phyloP scores from a whole-genome alignment of 768 basidiomycete genomes.

The Tylopilus felleus region DNA sequence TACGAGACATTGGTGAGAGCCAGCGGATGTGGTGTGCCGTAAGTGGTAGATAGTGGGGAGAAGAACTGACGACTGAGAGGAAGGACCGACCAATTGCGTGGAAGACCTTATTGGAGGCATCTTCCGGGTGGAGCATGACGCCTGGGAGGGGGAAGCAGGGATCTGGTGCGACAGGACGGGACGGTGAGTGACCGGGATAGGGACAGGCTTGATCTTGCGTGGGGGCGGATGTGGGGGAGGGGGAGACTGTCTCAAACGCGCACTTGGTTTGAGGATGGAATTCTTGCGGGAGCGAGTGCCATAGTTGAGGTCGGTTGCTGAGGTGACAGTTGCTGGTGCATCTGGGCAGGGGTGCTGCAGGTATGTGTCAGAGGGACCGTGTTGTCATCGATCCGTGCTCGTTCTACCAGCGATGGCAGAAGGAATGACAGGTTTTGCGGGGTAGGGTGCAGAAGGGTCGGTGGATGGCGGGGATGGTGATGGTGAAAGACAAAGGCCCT shows the following conservation, averaged over 20 bases:
- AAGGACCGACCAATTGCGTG: constrained; percentile 70
- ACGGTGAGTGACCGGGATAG: constrained; percentile 21
- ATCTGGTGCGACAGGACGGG: constrained; percentile 17
- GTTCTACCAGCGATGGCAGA: constrained; percentile 31
- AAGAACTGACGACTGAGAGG: constrained; percentile 67
- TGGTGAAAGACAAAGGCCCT: constrained; percentile 30
- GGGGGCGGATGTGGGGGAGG: constrained; percentile 34
- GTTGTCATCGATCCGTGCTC: constrained; percentile 15
- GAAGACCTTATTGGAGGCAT: constrained; percentile 68
- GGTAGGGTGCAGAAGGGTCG: constrained; percentile 7
- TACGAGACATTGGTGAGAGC: constrained; percentile 26
- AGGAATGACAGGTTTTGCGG: too few relatives aligned
- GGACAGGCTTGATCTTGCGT: constrained; percentile 33
- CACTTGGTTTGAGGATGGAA: constrained; percentile 48
- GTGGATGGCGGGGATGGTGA: constrained; percentile 22
- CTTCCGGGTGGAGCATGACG: constrained; percentile 70
- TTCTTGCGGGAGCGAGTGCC: constrained; percentile 54
- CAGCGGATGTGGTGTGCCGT: constrained; percentile 18
- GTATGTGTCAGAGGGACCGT: constrained; percentile 15
- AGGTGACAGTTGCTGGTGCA: too few relatives aligned
- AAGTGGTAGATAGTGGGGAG: constrained; percentile 12
- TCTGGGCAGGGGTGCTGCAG: constrained; percentile 4
- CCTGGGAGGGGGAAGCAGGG: constrained; percentile 55
- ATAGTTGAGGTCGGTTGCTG: constrained; percentile 36
- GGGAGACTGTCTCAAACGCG: constrained; percentile 47